Conservation (phyloP, 352 stramenopile species). For the Thraustochytrium sp. region DNA sequence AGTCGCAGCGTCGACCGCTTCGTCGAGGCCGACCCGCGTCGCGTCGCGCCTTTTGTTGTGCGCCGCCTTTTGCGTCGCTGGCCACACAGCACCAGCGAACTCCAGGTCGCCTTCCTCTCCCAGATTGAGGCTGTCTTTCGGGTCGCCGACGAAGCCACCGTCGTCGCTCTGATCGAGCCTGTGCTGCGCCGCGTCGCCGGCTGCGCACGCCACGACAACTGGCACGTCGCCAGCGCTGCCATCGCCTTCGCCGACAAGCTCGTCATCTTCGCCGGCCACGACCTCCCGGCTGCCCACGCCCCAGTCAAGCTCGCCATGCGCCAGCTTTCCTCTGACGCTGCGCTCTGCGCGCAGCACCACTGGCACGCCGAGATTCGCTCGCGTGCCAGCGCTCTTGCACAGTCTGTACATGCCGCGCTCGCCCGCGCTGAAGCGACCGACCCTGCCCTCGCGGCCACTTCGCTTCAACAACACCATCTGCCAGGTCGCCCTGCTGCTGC, state of each 20-base stretch:
- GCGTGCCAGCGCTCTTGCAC: too few species aligned
- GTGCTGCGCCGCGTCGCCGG: not conserved
- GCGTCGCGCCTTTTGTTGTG: not conserved
- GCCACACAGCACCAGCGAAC: not conserved
- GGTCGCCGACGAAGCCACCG: not conserved
- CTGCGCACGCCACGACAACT: not conserved
- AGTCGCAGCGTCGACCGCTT: constrained; percentile 18
- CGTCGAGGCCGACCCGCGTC: not conserved
- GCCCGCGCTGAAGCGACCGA: too few species aligned
- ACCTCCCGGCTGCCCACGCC: not conserved
- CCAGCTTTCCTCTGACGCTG: not conserved
- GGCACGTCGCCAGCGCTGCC: constrained; percentile 20
- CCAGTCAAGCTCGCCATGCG: not conserved
- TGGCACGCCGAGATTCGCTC: constrained; percentile 17
- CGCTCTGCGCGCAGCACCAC: not conserved
- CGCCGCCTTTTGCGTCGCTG: not conserved
- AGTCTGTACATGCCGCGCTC: too few species aligned
- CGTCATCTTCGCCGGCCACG: not conserved
- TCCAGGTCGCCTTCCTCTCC: constrained; percentile 4
- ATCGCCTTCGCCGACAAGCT: constrained; percentile 37
- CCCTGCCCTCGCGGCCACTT: too few species aligned
- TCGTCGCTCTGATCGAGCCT: not conserved
- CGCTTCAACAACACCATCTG: not conserved
- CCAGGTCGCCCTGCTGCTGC: not conserved
- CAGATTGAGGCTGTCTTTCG: constrained; percentile 31